Base-by-base conservation (phyloP, 2,329 filamentous ascomycete genomes). In the Neoarthrinium moseri region DNA sequence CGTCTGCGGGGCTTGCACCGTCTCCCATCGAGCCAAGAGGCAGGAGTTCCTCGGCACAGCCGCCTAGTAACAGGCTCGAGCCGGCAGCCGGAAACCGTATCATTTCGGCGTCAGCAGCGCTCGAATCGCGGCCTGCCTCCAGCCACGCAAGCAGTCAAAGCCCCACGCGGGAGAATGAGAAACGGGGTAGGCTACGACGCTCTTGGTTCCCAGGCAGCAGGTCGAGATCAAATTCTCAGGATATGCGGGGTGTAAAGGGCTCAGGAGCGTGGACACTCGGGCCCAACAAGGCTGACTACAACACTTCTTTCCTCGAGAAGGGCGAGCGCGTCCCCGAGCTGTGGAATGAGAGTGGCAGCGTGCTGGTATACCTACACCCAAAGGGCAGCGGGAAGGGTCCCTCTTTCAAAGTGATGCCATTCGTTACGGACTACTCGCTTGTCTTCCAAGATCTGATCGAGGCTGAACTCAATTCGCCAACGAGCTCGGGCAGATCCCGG, bases 251-350 rank as follows among this genome's bases (percentile, higher is more conserved):
- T 23, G 53, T 48, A 41, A 52, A 51, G 17, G 49, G 48, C 5
- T 45, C 57, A 5, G 63, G 64, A 11, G 75, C 80, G 3, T 85
- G 81, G 81, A 68, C 84, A 30, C 65, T 83, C 52, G 73, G 77
- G 6, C 75, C 75, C 41, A 67, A 66, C 34, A 70, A 68, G 17
- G 69, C 70, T 11, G 80, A 84, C 43, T 85, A 85, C 58, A 83
- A 79, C 56, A 67, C 74, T 0, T 59, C 68, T 6, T 71, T 73
- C 24, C 62, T 85, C 43, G 59, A 69, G 18, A 75, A 74, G 34
- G 76, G 73, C 17, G 79, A 84, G 54, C 81, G 77, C 68, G 78
- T 86, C 4, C 80, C 82, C 2, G 83, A 86, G 60, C 63, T 87
- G 17, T 86, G 83, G 83, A 79, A 82, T 52, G 80, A 84, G 45